Evolutionary conservation across 208 protist species (phyloP).

Genomic region (Polymyxa betae): DNA sequence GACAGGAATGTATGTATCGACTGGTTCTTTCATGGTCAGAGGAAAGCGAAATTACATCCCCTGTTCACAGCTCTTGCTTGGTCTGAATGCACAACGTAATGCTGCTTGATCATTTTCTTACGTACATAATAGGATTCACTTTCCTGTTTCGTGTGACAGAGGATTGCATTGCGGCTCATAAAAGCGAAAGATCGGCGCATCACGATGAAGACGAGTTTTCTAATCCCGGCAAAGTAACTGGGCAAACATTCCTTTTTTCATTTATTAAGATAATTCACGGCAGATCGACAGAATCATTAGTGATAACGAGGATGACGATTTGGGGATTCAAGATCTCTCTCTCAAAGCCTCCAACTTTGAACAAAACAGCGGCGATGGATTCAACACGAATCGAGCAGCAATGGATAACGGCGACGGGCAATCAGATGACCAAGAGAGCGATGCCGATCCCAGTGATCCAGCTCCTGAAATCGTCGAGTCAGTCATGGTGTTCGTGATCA

Average conservation of each 20-base stretch:
- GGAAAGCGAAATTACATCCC: constrained; percentile 47
- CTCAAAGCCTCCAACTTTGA: no score
- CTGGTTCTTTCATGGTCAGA: constrained; percentile 7
- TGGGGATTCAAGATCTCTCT: no score
- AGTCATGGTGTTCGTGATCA: no score
- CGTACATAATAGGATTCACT: constrained; percentile 27
- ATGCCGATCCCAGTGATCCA: no score
- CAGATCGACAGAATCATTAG: no score
- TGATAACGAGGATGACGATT: no score
- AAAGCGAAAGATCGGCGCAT: background rate
- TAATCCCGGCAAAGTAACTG: background rate
- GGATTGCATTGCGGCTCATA: background rate
- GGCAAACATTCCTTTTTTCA: no score
- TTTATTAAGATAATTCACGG: no score
- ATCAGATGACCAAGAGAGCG: background rate
- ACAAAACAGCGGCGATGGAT: no score
- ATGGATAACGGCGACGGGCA: background rate
- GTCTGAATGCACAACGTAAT: background rate
- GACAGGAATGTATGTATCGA: constrained; percentile 22
- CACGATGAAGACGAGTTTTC: background rate
- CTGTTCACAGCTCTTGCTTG: constrained; percentile 1
- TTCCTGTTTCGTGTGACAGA: constrained; percentile 44
- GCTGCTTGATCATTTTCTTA: background rate
- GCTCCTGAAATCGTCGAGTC: no score
- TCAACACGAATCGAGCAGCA: no score